Percentiles rank a stretch among this genome's conserved stretches.
Evolutionary conservation across 192 early-diverging fungal genomes (phyloP).

Genomic region (Podila epicladia): DNA sequence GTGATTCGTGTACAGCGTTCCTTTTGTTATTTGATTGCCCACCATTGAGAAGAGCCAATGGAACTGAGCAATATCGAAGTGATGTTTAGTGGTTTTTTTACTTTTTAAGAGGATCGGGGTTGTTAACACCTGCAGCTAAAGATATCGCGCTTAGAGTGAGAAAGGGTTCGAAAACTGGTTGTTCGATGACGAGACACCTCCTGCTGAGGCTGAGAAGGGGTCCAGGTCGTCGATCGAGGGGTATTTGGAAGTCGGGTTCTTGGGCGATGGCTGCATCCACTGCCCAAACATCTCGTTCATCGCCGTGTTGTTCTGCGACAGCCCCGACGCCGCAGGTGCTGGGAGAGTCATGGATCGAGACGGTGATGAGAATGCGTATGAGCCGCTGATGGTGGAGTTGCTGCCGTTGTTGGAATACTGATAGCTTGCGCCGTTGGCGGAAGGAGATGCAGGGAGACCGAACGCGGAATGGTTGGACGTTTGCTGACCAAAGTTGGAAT

Average conservation of each 20-base stretch:
- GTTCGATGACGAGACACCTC: background rate
- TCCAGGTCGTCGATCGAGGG: conserved; percentile 41
- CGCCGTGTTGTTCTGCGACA: background rate
- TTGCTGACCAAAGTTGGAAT: conserved; percentile 9
- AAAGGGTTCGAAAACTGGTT: conserved; percentile 1
- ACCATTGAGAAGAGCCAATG: too few relatives aligned
- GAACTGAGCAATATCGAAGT: too few relatives aligned
- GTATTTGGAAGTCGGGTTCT: conserved; percentile 26
- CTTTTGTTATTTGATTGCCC: too few relatives aligned
- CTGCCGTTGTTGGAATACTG: background rate
- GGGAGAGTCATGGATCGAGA: conserved; percentile 31
- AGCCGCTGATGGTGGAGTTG: background rate
- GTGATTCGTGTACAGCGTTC: too few relatives aligned
- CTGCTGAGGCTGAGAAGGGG: conserved; percentile 16
- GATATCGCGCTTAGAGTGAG: background rate
- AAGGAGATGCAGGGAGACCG: background rate
- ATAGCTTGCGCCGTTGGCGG: background rate
- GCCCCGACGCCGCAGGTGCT: background rate
- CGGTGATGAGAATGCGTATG: background rate
- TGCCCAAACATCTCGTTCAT: conserved; percentile 43
- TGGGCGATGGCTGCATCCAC: conserved; percentile 29
- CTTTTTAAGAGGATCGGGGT: too few relatives aligned
- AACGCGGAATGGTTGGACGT: conserved; percentile 2
- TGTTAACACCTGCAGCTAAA: too few relatives aligned
- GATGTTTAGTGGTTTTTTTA: too few relatives aligned